Evolutionary conservation across 2,329 filamentous ascomycete genomes (phyloP), one percentile per base, ranked within the genome.

Genomic region (Lecanicillium sp.): DNA sequence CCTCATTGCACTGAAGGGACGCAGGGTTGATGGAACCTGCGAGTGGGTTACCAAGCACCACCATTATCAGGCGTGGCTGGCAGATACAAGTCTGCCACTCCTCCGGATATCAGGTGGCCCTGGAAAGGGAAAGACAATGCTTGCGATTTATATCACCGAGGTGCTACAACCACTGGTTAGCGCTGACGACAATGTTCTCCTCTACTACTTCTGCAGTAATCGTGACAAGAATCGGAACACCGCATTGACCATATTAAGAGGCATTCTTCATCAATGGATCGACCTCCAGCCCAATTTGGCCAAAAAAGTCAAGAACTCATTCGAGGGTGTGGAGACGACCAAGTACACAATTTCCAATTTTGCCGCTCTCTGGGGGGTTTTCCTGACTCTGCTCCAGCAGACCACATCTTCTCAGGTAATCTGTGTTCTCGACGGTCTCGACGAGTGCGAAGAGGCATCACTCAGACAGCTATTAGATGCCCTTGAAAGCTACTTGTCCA

Each of bases 1-100:
- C 14, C 53, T 59, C 4, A 55, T 58, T 48, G 49, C 45, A 44
- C 30, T 56, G 41, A 60, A 57, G 44, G 58, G 57, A 14, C 47
- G 50, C 3, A 27, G 37, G 37, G 37, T 17, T 17, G 37, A 40
- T 17, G 37, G 37, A 40, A 40, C 37, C 23, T 40, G 37, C 37
- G 37, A 40, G 23, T 40, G 37, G 37, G 14, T 27, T 40, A 27
- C 14, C 6, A 17, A 40, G 37, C 37, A 40, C 9, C 37, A 17
- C 7, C 26, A 1, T 27, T 40, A 40, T 40, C 33, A 36, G 12
- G 33, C 17, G 5, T 36, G 33, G 33, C 33, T 36, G 33, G 33
- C 33, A 36, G 33, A 36, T 36, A 19, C 33, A 17, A 19, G 15
- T 20, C 11, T 9, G 20, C 3, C 33, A 19, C 15, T 36, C n/a